Evolutionary conservation across 352 stramenopile genomes (phyloP), one percentile per base, ranked within the genome.

Genomic region (Phytophthora macrochlamydospora): DNA sequence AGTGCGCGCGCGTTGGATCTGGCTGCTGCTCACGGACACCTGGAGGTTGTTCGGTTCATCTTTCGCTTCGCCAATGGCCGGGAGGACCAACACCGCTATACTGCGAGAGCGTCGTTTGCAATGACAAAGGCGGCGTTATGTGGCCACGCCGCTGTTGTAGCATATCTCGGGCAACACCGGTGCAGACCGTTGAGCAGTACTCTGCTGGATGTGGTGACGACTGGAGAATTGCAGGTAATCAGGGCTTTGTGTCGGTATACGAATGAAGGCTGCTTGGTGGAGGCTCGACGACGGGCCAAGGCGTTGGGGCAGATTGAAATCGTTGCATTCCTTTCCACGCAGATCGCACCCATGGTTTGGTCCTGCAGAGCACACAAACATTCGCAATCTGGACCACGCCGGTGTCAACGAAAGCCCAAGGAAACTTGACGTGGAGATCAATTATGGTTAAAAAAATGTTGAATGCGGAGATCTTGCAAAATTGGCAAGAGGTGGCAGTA

Each of bases 11-110:
- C 81, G 8, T 67, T 89, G 60, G 72, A 85, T 45, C 54, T 83
- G 38, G 78, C 82, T 5, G 82, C 79, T 14, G 76, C 73, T n/a
- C 80, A 86, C 49, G 79, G 79, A 7, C 76, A 88, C 56, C 64
- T 89, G 31, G 42, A 77, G 2, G 65, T 89, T 8, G 71, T 89
- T 18, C 59, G 69, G 32, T 89, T 72, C 57, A 64, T 91, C 2
- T 74, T 88, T 35, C 32, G 40, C 2, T 66, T 72, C 37, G 63
- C 71, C 43, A n/a, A 59, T 43, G 66, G 45, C 7, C 43, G 38
- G 51, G 33, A 5, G 11, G 61, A 64, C 14, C 57, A 38, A 33
- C 64, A 59, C 53, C 70, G 49, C 33, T 56, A 69, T 6, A 69
- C 43, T 38, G 60, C 57, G 3, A 59, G 61, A 14, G 65, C 69